Base-by-base conservation (phyloP, 1,284 basidiomycete genomes). In the Naganishia sp. region DNA sequence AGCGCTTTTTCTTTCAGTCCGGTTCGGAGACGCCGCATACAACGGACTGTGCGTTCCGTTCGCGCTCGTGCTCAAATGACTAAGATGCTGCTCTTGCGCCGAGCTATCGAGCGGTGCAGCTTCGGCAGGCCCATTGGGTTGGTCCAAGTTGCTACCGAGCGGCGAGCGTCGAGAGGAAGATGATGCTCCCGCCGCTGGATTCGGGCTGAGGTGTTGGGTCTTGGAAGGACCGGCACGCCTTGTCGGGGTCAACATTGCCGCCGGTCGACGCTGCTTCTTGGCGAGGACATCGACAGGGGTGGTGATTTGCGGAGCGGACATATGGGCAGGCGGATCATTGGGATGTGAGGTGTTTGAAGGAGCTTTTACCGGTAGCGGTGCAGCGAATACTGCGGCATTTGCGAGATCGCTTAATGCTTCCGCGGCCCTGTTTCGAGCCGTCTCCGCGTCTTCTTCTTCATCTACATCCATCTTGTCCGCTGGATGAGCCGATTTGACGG, bases 341-440 rank as follows among this genome's bases (percentile, higher is more conserved):
- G 25, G 1, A 23, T 15, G 4, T 11, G 25, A 33, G 21, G 42
- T 36, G 36, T 28, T n/a, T 18, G 11, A 15, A 1, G 33, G 16
- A 39, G 57, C 7, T n/a, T n/a, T 23, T 16, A n/a, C 18, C 3
- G 36, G 33, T 18, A 21, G n/a, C 16, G 53, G 16, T 10, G 53
- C n/a, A 0, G 46, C 31, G 23, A 36, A 23, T 13, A 61, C 59
- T 0, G 48, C 59, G 3, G 59, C 59, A 43, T 61, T 39, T 13
- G 59, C 59, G 31, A 61, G 59, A 31, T 61, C 59, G 42, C 21
- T 52, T 1, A 61, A 39, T 16, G 59, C 59, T 9, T 61, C 59
- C 9, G 59, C 59, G 18, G 59, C 59, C 13, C 49, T 48, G 16
- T 50, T 61, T 11, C 59, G 45, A 9, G 56, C 56, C 6, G 36